A percentile compares a stretch with the other conserved stretches of the same genome.
Evolutionary conservation across 495 filamentous ascomycete genomes (phyloP).

Genomic region (Ramalina peruviana): DNA sequence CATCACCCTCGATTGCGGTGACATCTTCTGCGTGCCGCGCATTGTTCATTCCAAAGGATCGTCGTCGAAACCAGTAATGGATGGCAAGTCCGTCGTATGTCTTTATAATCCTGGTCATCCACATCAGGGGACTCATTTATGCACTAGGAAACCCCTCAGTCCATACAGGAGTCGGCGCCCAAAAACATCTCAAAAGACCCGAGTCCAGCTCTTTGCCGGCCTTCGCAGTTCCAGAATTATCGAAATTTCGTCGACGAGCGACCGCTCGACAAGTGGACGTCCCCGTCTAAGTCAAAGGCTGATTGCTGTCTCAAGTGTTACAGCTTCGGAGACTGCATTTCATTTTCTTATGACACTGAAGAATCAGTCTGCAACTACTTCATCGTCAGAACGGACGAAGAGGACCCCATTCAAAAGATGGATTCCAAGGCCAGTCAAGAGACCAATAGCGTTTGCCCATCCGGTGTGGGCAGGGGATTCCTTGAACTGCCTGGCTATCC

Average conservation of each 20-base stretch:
- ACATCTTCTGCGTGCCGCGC: too few relatives aligned
- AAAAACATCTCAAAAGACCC: background rate
- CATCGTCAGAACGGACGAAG: background rate
- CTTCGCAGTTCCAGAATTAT: constrained; percentile 1
- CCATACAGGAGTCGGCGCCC: background rate
- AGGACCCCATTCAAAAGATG: background rate
- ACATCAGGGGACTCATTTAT: too few relatives aligned
- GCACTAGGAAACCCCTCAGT: background rate
- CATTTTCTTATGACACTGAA: background rate
- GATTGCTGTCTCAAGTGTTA: background rate
- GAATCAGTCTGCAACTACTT: constrained; percentile 1
- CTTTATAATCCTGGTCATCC: too few relatives aligned
- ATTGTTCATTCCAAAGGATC: too few relatives aligned
- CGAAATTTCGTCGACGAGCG: background rate
- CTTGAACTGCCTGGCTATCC: constrained; percentile 2
- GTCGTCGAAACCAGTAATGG: too few relatives aligned
- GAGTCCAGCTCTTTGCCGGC: background rate
- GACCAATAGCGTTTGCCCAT: background rate
- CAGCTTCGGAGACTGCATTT: constrained; percentile 1
- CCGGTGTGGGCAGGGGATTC: background rate
- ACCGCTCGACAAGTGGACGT: background rate
- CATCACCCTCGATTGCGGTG: too few relatives aligned
- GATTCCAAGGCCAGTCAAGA: background rate
- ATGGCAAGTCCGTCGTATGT: too few relatives aligned
- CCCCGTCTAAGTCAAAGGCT: background rate